Base-by-base conservation (phyloP, 106 monocot species). In the Dioscorea zingiberensis region DNA sequence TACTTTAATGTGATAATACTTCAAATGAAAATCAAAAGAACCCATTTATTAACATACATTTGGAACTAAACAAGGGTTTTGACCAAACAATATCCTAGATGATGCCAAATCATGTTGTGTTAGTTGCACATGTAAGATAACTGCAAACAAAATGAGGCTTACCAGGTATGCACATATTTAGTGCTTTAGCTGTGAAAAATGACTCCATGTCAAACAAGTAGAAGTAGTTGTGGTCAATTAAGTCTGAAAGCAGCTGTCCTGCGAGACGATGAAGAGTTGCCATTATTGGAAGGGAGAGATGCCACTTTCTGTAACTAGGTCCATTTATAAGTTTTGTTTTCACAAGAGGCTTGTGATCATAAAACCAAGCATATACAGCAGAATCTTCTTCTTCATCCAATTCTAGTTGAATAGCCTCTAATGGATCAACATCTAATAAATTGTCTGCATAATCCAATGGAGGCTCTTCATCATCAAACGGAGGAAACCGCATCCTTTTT, bases 121-220 rank as follows among this genome's bases (percentile, higher is more conserved):
- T 3, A 7, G 16, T 19, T 53, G 19, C 19, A 19, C 51, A 53
- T 10, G 19, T 19, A 53, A 19, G 51, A 53, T 53, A 32, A 65
- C 17, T 19, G 21, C 18, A 14, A 44, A 64, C 32, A 61, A 48
- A 29, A 18, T 46, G 6, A 55, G 38, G 49, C 44, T 54, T 82
- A 98, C 97, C 97, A 59, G 97, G 97, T 62, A 98, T 98, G 55
- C 97, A 98, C 97, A 98, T 98, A 59, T 98, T 98, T 47, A 98
- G 62, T 55, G 97, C 97, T 73, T 98, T 98, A 15, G 97, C 97
- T 27, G 97, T 98, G 71, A 98, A 98, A 58, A 98, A 98, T 8
- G 97, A 98, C 75, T 98, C 97, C 88, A 92, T 98, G 49, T 98
- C 97, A 71, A 98, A 98, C 63, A 98, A 71, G 72, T 98, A 98